A percentile compares a stretch with the other conserved stretches of the same genome.
Conservation (phyloP, 257 asterid genomes). For the Jaltomata sinuosa region DNA sequence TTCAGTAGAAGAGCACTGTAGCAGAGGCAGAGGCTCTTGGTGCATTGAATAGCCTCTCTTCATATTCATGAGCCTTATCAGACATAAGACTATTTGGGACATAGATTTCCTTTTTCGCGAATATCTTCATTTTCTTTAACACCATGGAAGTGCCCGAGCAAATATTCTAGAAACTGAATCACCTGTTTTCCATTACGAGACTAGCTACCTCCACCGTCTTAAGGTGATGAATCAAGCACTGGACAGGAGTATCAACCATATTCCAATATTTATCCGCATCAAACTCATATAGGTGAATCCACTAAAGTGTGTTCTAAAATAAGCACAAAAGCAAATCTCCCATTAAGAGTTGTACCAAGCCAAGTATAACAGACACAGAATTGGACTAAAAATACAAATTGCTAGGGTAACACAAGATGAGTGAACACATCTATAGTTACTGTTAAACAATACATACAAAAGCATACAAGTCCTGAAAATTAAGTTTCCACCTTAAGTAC, state of each 20-base stretch:
- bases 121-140: neutral
- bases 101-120: neutral
- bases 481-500: no score
- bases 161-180: neutral
- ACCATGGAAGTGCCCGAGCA: neutral
- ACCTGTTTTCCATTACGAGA: neutral
- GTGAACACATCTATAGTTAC: no score
- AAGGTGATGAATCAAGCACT: neutral
- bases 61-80: no score
- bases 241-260: neutral
- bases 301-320: no score
- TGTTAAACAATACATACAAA: no score
- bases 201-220: neutral
- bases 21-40: neutral
- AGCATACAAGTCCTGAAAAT: no score
- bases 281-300: conserved; percentile 3
- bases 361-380: no score
- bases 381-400: no score
- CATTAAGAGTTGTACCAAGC: no score
- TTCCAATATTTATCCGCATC: conserved; percentile 2
- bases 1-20: neutral
- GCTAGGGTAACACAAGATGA: no score
- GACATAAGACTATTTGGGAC: neutral
- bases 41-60: neutral
- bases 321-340: no score